These are phyloP conservation scores for Rubia yunnanensis DNA, from an alignment of 257 asterid genomes.

Conservation along the genomic window DNA sequence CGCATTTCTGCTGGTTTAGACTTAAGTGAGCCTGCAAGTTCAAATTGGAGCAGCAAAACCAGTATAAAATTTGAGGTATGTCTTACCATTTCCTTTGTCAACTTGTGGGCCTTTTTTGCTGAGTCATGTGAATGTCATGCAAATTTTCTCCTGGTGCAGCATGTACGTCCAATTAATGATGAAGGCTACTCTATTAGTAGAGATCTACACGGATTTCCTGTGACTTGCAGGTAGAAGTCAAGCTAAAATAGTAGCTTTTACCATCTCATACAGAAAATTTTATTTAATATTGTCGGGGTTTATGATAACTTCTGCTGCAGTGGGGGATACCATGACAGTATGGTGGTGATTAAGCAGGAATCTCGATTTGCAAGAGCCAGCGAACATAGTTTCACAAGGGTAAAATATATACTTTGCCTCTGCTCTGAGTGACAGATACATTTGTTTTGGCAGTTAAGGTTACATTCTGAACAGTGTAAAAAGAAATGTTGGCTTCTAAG, in stretches of 20 bases:
- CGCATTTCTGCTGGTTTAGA: slow-evolving; percentile 88
- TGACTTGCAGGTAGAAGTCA: slow-evolving; percentile 81
- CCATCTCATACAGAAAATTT: slow-evolving; percentile 8
- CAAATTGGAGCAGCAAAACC: slow-evolving; percentile 94
- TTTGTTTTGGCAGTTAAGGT: background rate
- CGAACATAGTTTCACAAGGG: slow-evolving; percentile 67
- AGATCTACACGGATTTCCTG: slow-evolving; percentile 88
- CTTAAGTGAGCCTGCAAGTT: slow-evolving; percentile 87
- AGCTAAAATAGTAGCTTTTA: slow-evolving; percentile 11
- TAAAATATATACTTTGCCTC: slow-evolving; percentile 27
- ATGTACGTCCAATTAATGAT: slow-evolving; percentile 70
- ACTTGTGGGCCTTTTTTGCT: slow-evolving; percentile 2
- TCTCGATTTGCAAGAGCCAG: slow-evolving; percentile 81
- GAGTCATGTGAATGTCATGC: background rate
- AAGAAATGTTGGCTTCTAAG: background rate
- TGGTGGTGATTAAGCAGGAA: slow-evolving; percentile 91
- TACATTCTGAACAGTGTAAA: background rate
- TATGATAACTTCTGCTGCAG: slow-evolving; percentile 32
- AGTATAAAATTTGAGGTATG: slow-evolving; percentile 80
- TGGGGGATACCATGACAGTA: slow-evolving; percentile 77
- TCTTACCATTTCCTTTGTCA: slow-evolving; percentile 5
- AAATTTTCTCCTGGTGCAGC: slow-evolving; percentile 37
- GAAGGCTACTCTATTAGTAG: slow-evolving; percentile 71
- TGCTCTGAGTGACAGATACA: background rate
- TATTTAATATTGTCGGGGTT: slow-evolving; percentile 12